Base-by-base conservation (phyloP, 2,329 filamentous ascomycete genomes). In the Aurifilum marmelostoma region DNA sequence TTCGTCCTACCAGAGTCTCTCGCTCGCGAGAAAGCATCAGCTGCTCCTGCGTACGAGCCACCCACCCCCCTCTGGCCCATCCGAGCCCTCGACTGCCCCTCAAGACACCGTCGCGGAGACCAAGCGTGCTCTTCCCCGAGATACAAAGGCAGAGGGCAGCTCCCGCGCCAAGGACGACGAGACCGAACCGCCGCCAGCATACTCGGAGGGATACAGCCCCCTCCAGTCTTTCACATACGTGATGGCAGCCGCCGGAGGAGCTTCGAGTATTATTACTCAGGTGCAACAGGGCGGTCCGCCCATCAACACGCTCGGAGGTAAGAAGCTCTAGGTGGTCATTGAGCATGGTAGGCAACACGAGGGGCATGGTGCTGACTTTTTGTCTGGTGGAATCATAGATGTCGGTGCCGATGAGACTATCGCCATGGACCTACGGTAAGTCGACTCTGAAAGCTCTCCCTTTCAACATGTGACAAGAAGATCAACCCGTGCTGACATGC, bases 261-360 rank as follows among this genome's bases (percentile, higher is more conserved):
- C 94, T 75, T 91, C 94, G 84, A 98, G 96, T 88, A 97, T 99
- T 79, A 97, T 99, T 83, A 99, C 96, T 82, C 96, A 99, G 84
- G 96, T 99, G 75, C 94, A 97, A 79, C 96, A 99, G 82, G 92
- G 92, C 73, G 94, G 92, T 64, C 92, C 94, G 75, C 92, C 94
- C 50, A 89, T 97, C 75, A 97, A 96, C 80, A 92, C 93, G 67
- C 85, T 98, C 71, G 93, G 92, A 88, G 92, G 92, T 94, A 83
- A 77, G 86, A 71, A 32, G 24, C 12, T 27, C 29, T 27, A 14
- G 12, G 21, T 6, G 4, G 9, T 8, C 21, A 21, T 8, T 21
- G 60, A 68, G 43, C 14, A 60, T n/a, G 39, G 43, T 27, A 61
- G 59, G 3, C 58, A 47, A n/a, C 18, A 12, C 8, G 58, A 2